Conservation (phyloP, 2,329 filamentous ascomycete genomes). For the Hymenoscyphus linearis region DNA sequence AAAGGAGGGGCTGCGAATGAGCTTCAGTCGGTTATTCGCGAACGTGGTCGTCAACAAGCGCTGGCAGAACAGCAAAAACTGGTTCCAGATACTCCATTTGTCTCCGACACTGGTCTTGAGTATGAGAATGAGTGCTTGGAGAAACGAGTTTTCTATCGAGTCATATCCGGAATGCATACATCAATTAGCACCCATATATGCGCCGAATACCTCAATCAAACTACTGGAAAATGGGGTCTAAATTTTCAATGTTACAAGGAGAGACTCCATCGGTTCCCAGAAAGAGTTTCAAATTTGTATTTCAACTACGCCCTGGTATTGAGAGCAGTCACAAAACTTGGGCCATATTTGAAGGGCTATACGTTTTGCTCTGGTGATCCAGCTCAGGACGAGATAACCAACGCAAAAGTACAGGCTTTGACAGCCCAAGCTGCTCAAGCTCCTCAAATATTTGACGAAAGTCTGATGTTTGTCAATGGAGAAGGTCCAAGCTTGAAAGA, state of each 20-base stretch:
- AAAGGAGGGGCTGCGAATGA: slow-evolving; percentile 48
- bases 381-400: slow-evolving; percentile 71
- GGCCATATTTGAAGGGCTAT: slow-evolving; percentile 72
- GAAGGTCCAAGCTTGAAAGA: slow-evolving; percentile 79
- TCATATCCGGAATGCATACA: slow-evolving; percentile 96
- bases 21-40: slow-evolving; percentile 56
- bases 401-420: slow-evolving; percentile 73
- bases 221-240: slow-evolving; percentile 85
- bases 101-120: slow-evolving; percentile 62
- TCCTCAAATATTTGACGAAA: slow-evolving; percentile 89
- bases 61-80: slow-evolving; percentile 55
- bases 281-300: slow-evolving; percentile 94
- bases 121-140: slow-evolving; percentile 90
- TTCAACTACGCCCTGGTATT: slow-evolving; percentile 98
- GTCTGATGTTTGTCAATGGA: slow-evolving; percentile 83
- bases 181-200: slow-evolving; percentile 96
- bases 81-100: slow-evolving; percentile 49
- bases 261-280: slow-evolving; percentile 77
- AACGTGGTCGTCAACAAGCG: slow-evolving; percentile 53
- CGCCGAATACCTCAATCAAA: slow-evolving; percentile 94
- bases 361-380: slow-evolving; percentile 89
- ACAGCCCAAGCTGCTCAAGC: slow-evolving; percentile 63
- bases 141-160: slow-evolving; percentile 96
- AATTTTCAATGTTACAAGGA: slow-evolving; percentile 85
- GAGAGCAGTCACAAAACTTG: slow-evolving; percentile 85